Percentiles rank a stretch among this genome's conserved stretches.
Conservation (phyloP, 768 basidiomycete genomes). For the Lactifluus piperatus region DNA sequence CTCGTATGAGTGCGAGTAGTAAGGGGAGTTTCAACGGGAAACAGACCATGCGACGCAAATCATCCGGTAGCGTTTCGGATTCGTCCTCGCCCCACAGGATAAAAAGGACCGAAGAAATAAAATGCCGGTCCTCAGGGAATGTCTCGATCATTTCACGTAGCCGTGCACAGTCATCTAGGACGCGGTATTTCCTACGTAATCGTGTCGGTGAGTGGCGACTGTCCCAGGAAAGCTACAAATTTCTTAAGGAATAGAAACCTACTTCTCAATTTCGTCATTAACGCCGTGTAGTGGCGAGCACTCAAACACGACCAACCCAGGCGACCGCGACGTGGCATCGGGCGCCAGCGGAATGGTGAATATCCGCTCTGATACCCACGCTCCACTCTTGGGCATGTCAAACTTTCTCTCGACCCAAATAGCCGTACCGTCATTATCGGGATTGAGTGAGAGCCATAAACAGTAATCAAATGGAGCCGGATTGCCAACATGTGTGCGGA, state of each 20-base stretch:
- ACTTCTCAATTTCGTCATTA: constrained; percentile 62
- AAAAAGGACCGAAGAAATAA: constrained; percentile 51
- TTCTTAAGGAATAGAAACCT: constrained; percentile 15
- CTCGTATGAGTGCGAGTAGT: not conserved
- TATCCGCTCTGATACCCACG: constrained; percentile 49
- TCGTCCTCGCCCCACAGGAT: constrained; percentile 50
- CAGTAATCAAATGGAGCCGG: constrained; percentile 41
- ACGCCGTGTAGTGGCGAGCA: constrained; percentile 57
- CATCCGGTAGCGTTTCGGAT: constrained; percentile 31
- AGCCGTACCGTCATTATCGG: constrained; percentile 63
- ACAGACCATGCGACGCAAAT: constrained; percentile 56
- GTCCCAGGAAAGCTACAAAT: not conserved
- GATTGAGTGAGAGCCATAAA: constrained; percentile 69
- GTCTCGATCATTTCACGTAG: constrained; percentile 53
- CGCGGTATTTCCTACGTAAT: constrained; percentile 50
- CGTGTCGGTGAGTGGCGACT: not conserved
- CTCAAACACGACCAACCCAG: constrained; percentile 70
- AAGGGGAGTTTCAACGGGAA: not conserved
- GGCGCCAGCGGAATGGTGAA: constrained; percentile 50
- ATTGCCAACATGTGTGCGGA: constrained; percentile 34
- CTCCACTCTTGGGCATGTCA: constrained; percentile 52
- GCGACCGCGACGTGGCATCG: constrained; percentile 25
- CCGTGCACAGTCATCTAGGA: constrained; percentile 64
- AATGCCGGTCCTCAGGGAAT: constrained; percentile 48
- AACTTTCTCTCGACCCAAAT: constrained; percentile 79